These are phyloP conservation scores for Trichoderma sp. DNA, from an alignment of 2,329 filamentous ascomycete genomes.

Conservation along the genomic window DNA sequence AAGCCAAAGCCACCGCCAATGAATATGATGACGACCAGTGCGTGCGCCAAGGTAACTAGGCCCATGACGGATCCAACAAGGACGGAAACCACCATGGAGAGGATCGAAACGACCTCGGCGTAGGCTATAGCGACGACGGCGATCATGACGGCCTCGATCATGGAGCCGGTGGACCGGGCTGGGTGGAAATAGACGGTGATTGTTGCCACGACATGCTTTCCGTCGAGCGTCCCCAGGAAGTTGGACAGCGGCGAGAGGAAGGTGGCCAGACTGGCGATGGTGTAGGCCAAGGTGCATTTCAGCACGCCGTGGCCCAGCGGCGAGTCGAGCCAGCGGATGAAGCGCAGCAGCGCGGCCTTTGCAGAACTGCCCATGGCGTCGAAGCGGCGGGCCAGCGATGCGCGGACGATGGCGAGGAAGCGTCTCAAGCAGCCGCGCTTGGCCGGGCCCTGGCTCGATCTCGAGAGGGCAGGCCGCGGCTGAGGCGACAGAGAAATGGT, in stretches of 20 bases:
- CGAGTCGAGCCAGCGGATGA: conserved; percentile 55
- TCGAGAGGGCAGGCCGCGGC: not conserved
- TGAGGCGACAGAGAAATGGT: conserved; percentile 10
- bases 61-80: conserved; percentile 65
- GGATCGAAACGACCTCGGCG: conserved; percentile 60
- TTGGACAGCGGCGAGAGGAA: conserved; percentile 68
- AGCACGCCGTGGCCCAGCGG: conserved; percentile 70
- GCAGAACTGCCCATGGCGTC: conserved; percentile 9
- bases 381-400: conserved; percentile 1
- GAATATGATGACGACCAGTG: conserved; percentile 72
- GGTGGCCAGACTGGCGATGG: conserved; percentile 76
- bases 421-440: conserved; percentile 6
- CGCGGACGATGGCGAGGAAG: not conserved
- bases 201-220: conserved; percentile 86
- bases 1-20: conserved; percentile 78
- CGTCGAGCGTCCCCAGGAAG: conserved; percentile 76
- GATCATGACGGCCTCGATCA: conserved; percentile 76
- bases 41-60: conserved; percentile 68
- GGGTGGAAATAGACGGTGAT: conserved; percentile 91
- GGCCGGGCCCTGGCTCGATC: not conserved
- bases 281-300: conserved; percentile 83
- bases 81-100: conserved; percentile 78
- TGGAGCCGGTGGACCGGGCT: conserved; percentile 74
- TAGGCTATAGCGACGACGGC: conserved; percentile 74
- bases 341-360: conserved; percentile 10